Conservation (phyloP, 176 grass and related monocot genomes). For the Thalia dealbata region DNA sequence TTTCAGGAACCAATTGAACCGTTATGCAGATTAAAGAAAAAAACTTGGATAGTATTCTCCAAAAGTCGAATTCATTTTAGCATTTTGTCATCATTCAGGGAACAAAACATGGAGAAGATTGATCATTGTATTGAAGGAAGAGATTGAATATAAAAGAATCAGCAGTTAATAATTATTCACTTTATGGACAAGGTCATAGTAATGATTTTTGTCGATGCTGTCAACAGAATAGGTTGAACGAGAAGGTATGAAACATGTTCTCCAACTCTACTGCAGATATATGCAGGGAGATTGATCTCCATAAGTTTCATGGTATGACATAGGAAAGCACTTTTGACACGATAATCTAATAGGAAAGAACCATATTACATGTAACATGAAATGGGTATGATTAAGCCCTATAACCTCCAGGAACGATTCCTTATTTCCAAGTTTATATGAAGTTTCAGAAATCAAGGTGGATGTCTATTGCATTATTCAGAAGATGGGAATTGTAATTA, state of each 20-base stretch:
- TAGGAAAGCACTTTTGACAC: not conserved
- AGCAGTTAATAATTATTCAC: not conserved
- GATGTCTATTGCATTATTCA: too few species aligned
- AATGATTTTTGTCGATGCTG: not conserved
- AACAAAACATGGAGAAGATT: too few species aligned
- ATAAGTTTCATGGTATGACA: not conserved
- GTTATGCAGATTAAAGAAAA: not conserved
- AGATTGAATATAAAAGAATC: not conserved
- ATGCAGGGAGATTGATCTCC: not conserved
- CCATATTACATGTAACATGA: not conserved
- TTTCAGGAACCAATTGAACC: not conserved
- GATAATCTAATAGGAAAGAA: not conserved
- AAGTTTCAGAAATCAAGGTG: too few species aligned
- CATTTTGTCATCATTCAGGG: too few species aligned
- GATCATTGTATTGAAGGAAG: not conserved
- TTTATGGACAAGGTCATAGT: not conserved
- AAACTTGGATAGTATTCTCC: not conserved
- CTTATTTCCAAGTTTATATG: too few species aligned
- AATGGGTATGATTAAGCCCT: not conserved
- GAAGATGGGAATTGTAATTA: too few species aligned
- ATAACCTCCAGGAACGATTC: not conserved
- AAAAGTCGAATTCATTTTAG: not conserved
- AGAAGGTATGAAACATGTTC: not conserved
- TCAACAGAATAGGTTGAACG: not conserved
- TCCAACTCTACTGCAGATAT: not conserved